phyloP scores from a whole-genome alignment of 371 early-diverging fungal species.

The Apophysomyces variabilis region DNA sequence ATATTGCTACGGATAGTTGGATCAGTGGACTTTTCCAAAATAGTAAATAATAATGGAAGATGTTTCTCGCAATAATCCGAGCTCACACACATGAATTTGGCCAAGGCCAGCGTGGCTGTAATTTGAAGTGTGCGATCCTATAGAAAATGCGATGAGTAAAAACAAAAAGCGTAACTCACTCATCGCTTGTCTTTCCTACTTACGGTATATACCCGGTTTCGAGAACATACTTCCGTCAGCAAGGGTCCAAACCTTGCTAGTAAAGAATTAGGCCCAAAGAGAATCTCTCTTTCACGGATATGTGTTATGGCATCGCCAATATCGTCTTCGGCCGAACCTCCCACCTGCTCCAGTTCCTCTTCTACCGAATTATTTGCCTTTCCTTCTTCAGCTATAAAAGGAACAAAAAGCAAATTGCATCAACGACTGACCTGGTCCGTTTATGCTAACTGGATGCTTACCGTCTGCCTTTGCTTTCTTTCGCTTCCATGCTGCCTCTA shows the following conservation, averaged over 20 bases:
- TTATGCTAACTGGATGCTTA: slow-evolving; percentile 4
- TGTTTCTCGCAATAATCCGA: slow-evolving; percentile 91
- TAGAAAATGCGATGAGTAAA: background rate
- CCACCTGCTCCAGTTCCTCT: slow-evolving; percentile 90
- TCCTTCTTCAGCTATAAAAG: slow-evolving; percentile 10
- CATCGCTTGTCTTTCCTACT: slow-evolving; percentile 17
- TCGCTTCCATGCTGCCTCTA: slow-evolving; percentile 89
- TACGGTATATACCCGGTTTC: slow-evolving; percentile 82
- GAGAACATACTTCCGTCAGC: slow-evolving; percentile 78
- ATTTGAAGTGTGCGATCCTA: slow-evolving; percentile 84
- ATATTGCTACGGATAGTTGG: slow-evolving; percentile 86
- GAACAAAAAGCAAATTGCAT: background rate
- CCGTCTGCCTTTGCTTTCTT: slow-evolving; percentile 49
- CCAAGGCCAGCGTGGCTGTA: slow-evolving; percentile 82
- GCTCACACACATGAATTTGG: slow-evolving; percentile 97
- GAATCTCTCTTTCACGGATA: slow-evolving; percentile 90
- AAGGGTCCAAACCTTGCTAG: slow-evolving; percentile 84
- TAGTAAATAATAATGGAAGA: slow-evolving; percentile 89
- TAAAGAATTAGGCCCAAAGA: slow-evolving; percentile 79
- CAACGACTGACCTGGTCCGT: no score
- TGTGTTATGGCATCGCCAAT: slow-evolving; percentile 84
- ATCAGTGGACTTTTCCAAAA: slow-evolving; percentile 82
- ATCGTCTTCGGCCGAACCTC: slow-evolving; percentile 93
- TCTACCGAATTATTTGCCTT: slow-evolving; percentile 44
- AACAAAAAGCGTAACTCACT: background rate